phyloP scores from a whole-genome alignment of 345 rosid genomes.

The Brassica rapa region DNA sequence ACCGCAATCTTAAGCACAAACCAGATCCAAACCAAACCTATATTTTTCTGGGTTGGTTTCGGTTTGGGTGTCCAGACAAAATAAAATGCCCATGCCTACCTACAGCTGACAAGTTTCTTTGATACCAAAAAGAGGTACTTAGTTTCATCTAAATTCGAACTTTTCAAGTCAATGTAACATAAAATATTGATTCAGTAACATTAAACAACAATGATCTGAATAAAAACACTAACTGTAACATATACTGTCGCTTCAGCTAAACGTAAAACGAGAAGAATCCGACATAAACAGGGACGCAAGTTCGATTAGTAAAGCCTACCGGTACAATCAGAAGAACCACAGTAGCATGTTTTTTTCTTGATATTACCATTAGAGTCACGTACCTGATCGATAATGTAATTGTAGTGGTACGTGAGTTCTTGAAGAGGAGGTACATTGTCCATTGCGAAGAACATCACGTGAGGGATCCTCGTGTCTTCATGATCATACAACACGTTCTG shows the following conservation, averaged over 20 bases:
- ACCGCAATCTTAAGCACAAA: not conserved
- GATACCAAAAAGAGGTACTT: not conserved
- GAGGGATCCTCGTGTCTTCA: conserved; percentile 72
- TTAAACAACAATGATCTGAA: not conserved
- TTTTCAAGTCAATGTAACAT: not conserved
- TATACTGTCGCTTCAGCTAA: not conserved
- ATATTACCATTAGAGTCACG: conserved; percentile 65
- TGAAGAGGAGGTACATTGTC: conserved; percentile 91
- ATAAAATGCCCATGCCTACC: not conserved
- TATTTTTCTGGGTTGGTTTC: not conserved
- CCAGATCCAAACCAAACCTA: not conserved
- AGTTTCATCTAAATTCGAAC: not conserved
- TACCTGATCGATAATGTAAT: conserved; percentile 66
- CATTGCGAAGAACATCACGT: conserved; percentile 79
- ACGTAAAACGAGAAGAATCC: not conserved
- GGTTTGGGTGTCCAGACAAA: not conserved
- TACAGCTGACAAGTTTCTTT: not conserved
- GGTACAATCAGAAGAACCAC: conserved; percentile 75
- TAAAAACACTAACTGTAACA: not conserved
- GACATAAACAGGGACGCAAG: not conserved
- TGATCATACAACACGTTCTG: conserved; percentile 86
- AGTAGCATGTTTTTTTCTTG: conserved; percentile 66
- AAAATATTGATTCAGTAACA: not conserved
- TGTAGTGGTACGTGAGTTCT: conserved; percentile 83
- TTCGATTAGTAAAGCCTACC: conserved; percentile 77